A percentile compares a stretch with the other conserved stretches of the same genome.
Conservation (phyloP, 495 filamentous ascomycete species). For the Hypoxylon subgilvum region DNA sequence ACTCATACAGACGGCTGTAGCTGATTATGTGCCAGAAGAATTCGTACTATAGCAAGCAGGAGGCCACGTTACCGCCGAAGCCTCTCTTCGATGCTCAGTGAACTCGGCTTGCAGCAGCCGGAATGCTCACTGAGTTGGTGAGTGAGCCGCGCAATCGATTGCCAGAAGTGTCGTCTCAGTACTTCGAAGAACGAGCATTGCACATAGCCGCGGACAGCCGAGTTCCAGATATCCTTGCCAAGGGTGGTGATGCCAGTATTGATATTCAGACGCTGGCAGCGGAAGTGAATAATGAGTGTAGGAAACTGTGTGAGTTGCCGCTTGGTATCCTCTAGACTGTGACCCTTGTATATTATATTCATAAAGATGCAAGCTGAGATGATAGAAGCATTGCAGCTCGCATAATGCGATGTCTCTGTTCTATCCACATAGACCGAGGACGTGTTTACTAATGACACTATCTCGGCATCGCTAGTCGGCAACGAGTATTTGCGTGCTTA, state of each 20-base stretch:
- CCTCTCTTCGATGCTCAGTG: constrained; percentile 39
- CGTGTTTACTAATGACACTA: constrained; percentile 45
- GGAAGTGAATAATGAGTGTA: constrained; percentile 37
- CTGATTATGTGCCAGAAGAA: constrained; percentile 7
- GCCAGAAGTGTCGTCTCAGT: constrained; percentile 39
- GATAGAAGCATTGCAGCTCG: constrained; percentile 25
- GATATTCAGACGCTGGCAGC: constrained; percentile 28
- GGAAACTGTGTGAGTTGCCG: constrained; percentile 40
- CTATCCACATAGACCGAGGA: constrained; percentile 40
- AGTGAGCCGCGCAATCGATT: constrained; percentile 36
- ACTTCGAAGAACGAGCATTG: constrained; percentile 42
- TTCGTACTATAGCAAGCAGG: not conserved
- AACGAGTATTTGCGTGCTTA: constrained; percentile 47
- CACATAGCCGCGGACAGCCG: constrained; percentile 43
- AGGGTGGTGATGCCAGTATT: constrained; percentile 25
- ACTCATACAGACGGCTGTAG: constrained; percentile 21
- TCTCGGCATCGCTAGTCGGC: constrained; percentile 40
- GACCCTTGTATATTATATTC: no score
- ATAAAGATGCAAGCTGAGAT: no score
- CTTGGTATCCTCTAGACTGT: no score
- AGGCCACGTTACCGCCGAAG: constrained; percentile 18
- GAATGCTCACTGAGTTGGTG: constrained; percentile 39
- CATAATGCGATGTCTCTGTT: constrained; percentile 45
- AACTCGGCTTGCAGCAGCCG: constrained; percentile 39
- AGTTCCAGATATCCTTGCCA: constrained; percentile 41